Base-by-base conservation (phyloP, 257 asterid species). In the Nyctanthes arbortristis region DNA sequence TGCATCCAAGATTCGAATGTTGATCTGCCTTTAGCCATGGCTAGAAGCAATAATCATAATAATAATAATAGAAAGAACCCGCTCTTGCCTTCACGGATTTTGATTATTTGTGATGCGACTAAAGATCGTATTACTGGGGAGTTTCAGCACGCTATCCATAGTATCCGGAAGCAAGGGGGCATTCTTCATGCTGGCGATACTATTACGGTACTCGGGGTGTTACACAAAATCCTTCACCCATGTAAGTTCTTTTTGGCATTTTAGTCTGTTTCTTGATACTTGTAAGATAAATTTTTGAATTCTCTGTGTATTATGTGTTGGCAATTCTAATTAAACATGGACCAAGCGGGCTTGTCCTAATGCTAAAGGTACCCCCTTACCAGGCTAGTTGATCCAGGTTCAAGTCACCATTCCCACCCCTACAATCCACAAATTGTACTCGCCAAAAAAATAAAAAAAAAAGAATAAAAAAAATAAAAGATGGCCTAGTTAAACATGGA, bases 41-140 rank as follows among this genome's bases (percentile, higher is more conserved):
- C 54, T 54, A 77, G 65, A 61, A 73, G 59, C 31, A 57, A 35
- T 43, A 71, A 58, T 45, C 69, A 73, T 62, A 77, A 54, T 35
- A 14, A 29, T 37, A 33, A 25, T 22, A 35, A 22, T 62, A 62
- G 52, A 30, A 40, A 34, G 14, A 68, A 77, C 71, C 71, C 77
- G 37, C 82, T 79, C 7, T 65, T 82, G 83, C 78, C 82, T 1
- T 80, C 82, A 20, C 78, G 78, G 4, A 71, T 87, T 63, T 76
- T 90, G 37, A 69, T 90, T n/a, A 93, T 84, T 22, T 87, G 43
- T 28, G 95, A 90, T 66, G 96, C 89, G 1, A 82, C 83, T 0
- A 90, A 74, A 79, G 82, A 77, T 60, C 90, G 74, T 5, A 60
- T 35, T 6, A 62, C 63, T 28, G 33, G 71, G 29, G 91, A 82